Conservation (phyloP, 1,284 basidiomycete genomes). For the Cystobasidiaceae sp. region DNA sequence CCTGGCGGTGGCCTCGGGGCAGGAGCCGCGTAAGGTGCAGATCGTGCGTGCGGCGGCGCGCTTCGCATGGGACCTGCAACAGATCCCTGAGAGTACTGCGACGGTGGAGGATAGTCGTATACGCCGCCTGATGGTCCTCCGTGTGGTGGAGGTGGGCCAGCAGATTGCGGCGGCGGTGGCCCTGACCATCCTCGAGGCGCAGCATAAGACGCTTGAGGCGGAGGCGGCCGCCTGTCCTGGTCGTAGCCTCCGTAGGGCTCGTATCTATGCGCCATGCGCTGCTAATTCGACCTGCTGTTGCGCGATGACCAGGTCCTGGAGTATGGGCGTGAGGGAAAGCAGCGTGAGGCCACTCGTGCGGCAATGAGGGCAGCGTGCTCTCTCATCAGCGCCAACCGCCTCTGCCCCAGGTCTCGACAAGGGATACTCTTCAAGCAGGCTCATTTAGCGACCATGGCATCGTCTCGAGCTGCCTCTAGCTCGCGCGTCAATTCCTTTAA, state of each 20-base stretch:
- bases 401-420: no score
- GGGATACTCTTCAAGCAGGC: not conserved
- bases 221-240: slow-evolving; percentile 39
- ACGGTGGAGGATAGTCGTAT: no score
- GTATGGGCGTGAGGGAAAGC: slow-evolving; percentile 25
- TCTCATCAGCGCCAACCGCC: not conserved
- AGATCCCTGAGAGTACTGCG: not conserved
- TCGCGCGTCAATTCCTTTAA: slow-evolving; percentile 31
- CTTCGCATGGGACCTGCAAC: slow-evolving; percentile 15
- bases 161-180: no score
- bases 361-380: not conserved
- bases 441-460: slow-evolving; percentile 6
- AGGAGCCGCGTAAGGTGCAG: slow-evolving; percentile 1
- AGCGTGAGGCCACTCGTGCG: not conserved
- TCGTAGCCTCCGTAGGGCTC: slow-evolving; percentile 77
- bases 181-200: no score
- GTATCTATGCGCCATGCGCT: slow-evolving; percentile 53
- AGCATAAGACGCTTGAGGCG: no score
- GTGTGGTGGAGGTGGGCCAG: not conserved
- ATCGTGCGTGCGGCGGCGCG: not conserved
- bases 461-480: slow-evolving; percentile 14
- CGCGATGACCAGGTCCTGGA: no score
- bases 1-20: not conserved
- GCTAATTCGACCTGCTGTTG: not conserved
- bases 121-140: not conserved